Percentiles rank a stretch among this genome's conserved stretches.
Conservation (phyloP, 129 eudicot species). For the Rutidosis leptorrhynchoides region DNA sequence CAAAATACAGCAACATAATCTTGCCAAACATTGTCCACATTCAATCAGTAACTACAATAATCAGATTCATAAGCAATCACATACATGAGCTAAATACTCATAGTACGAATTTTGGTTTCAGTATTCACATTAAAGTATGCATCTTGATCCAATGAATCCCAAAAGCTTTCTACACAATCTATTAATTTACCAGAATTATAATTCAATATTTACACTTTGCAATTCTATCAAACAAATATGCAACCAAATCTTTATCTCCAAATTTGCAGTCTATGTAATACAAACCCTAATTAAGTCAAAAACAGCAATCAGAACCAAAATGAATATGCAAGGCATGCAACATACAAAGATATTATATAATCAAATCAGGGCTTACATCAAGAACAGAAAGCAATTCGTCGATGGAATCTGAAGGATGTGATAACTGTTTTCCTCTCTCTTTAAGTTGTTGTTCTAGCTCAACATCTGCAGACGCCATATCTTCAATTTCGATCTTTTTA, state of each 20-base stretch:
- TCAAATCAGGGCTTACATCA: constrained; percentile 54
- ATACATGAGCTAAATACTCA: constrained; percentile 1
- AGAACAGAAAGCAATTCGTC: constrained; percentile 68
- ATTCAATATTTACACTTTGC: not conserved
- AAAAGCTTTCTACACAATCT: not conserved
- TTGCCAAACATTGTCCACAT: not conserved
- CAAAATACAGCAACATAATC: no score
- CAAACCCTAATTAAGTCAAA: constrained; percentile 4
- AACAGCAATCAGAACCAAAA: no score
- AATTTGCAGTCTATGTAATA: not conserved
- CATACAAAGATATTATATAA: constrained; percentile 5
- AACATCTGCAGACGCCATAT: constrained; percentile 22
- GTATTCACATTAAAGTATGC: constrained; percentile 8
- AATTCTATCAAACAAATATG: not conserved
- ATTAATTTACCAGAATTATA: not conserved
- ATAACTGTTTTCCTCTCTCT: constrained; percentile 54
- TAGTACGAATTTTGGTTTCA: not conserved
- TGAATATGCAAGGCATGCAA: constrained; percentile 6
- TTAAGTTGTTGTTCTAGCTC: constrained; percentile 57
- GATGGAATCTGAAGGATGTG: constrained; percentile 40
- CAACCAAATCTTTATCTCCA: not conserved
- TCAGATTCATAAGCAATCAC: constrained; percentile 2
- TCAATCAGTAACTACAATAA: not conserved
- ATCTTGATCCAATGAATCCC: not conserved
- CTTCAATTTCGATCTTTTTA: constrained; percentile 22